Evolutionary conservation across 2,329 filamentous ascomycete genomes (phyloP), one percentile per base, ranked within the genome.

Genomic region (Albifimbria verrucaria): DNA sequence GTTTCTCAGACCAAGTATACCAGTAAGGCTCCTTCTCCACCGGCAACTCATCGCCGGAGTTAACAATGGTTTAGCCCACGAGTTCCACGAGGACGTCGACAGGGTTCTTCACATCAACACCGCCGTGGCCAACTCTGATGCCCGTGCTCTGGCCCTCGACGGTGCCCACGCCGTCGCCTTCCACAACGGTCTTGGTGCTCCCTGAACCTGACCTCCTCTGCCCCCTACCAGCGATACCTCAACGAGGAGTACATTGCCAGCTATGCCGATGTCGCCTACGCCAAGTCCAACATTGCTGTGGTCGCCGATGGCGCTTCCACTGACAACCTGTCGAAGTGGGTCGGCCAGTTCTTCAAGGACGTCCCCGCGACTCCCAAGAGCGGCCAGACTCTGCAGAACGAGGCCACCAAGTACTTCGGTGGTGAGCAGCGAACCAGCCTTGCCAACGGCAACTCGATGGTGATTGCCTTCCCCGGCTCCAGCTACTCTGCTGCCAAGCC

Each of bases 391-490:
- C 75, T 88, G 58, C 81, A 84, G 69, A 76, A 78, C 57, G 74
- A 83, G 61, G 79, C 88, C 59, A 83, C 85, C 70, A 94, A 92
- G 76, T 99, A 97, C 85, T 89, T 85, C 68, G 94, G 94, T 72
- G 95, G 94, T 68, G 92, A 99, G 81, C 90, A 96, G 79, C 90
- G 94, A 64, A 89, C 89, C 62, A 80, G 89, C 59, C 89, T 91
- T 72, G 80, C 79, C 55, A 78, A 80, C 59, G 88, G 90, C 62
- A 97, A 96, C 77, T 82, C 92, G 43, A 72, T 96, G 63, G 89
- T 96, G 62, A 85, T 99, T 68, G 94, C 86, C 58, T 97, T 99
- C 88, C 89, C 92, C 53, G 92, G 93, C 55, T 92, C 91, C 58
- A 89, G 90, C 74, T 86, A 87, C 63, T 79, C 80, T 59, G 85